Conservation (phyloP, 208 protist species). For the Trypanosoma melophagium region DNA sequence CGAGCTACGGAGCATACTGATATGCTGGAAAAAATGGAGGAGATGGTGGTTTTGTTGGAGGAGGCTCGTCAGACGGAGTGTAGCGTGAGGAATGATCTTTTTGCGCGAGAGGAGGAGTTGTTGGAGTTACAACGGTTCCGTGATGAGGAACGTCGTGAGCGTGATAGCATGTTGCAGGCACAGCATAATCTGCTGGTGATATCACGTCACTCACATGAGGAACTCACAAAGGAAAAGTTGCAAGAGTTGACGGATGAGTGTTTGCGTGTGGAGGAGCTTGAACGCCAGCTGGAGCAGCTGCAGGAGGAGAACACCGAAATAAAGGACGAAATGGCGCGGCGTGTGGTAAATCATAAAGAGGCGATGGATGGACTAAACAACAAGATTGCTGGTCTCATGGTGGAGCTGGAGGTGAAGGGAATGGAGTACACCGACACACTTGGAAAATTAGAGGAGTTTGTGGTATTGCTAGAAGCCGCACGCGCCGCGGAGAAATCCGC, state of each 20-base stretch:
- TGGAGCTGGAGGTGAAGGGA: slow-evolving; percentile 35
- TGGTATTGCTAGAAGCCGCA: slow-evolving; percentile 51
- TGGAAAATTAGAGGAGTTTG: slow-evolving; percentile 69
- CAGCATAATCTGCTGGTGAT: not conserved
- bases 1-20: slow-evolving; percentile 27
- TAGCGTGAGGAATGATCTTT: slow-evolving; percentile 17
- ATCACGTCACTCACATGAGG: slow-evolving; percentile 1
- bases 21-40: slow-evolving; percentile 34
- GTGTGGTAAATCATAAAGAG: slow-evolving; percentile 8
- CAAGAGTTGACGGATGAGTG: slow-evolving; percentile 9
- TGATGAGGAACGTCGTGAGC: slow-evolving; percentile 6
- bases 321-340: slow-evolving; percentile 14
- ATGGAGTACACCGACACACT: slow-evolving; percentile 46
- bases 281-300: slow-evolving; percentile 11
- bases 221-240: not conserved
- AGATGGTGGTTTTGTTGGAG: slow-evolving; percentile 26
- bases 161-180: not conserved
- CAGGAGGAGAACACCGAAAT: slow-evolving; percentile 19
- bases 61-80: slow-evolving; percentile 29
- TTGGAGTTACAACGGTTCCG: slow-evolving; percentile 7
- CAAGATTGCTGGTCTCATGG: slow-evolving; percentile 24
- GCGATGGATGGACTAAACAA: slow-evolving; percentile 23
- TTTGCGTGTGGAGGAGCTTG: not conserved
- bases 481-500: slow-evolving; percentile 52
- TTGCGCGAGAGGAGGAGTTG: slow-evolving; percentile 23